phyloP scores from a whole-genome alignment of 1,284 basidiomycete genomes.

The Rhodotorula sp. region DNA sequence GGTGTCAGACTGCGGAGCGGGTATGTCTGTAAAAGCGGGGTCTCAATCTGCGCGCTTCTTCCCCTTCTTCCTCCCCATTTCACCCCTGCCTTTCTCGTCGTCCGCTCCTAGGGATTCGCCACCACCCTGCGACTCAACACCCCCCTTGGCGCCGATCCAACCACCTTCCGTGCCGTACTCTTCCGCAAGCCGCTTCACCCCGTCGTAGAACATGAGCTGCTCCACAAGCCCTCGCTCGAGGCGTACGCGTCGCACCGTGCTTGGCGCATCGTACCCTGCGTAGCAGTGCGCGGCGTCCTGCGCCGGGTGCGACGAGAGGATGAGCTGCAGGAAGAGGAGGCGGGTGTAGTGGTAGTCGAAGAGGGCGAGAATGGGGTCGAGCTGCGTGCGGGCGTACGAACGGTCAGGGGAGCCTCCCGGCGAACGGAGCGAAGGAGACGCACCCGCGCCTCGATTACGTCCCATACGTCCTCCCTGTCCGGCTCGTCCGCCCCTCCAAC shows the following conservation, averaged over 20 bases:
- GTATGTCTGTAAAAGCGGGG: background rate
- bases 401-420: background rate
- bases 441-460: conserved; percentile 32
- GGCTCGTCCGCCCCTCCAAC: conserved; percentile 5
- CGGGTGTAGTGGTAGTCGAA: conserved; percentile 38
- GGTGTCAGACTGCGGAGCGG: no score
- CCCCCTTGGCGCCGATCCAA: background rate
- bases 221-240: conserved; percentile 4
- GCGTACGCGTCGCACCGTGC: background rate
- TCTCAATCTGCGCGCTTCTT: background rate
- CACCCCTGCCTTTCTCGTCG: no score
- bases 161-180: conserved; percentile 6
- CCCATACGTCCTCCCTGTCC: conserved; percentile 38
- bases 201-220: conserved; percentile 15
- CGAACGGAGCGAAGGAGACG: background rate
- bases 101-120: no score
- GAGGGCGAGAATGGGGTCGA: conserved; percentile 26
- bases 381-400: conserved; percentile 3
- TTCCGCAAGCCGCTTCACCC: conserved; percentile 3
- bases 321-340: conserved; percentile 25
- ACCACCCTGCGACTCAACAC: background rate
- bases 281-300: conserved; percentile 10
- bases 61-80: background rate
- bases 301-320: conserved; percentile 28
- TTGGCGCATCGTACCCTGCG: conserved; percentile 8